Evolutionary conservation across 495 filamentous ascomycete genomes (phyloP).

Genomic region (Haplographium delicatum): DNA sequence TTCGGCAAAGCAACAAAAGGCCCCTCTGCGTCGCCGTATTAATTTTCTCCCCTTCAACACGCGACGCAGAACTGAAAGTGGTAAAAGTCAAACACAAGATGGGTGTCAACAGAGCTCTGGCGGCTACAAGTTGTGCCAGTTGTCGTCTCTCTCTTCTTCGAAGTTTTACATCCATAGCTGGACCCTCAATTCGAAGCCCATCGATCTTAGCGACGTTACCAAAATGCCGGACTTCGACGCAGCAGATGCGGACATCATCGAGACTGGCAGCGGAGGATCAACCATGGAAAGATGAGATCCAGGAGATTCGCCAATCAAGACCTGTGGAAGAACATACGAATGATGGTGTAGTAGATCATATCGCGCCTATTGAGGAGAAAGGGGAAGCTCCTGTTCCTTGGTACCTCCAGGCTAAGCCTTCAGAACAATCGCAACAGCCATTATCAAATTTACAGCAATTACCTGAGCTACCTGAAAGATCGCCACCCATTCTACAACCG

Average conservation of each 20-base stretch:
- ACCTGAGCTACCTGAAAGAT: conserved; percentile 66
- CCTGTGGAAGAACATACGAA: neutral
- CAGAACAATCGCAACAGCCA: conserved; percentile 32
- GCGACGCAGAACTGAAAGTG: neutral
- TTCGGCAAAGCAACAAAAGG: too few species aligned
- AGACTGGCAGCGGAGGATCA: conserved; percentile 1
- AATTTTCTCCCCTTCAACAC: neutral
- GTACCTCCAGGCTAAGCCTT: conserved; percentile 74
- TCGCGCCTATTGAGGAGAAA: conserved; percentile 1
- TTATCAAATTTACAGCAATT: conserved; percentile 59
- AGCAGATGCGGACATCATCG: conserved; percentile 7
- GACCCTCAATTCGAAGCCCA: conserved; percentile 3
- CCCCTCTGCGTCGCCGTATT: too few species aligned
- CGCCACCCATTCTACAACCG: conserved; percentile 66
- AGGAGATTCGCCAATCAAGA: neutral
- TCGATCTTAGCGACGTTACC: neutral
- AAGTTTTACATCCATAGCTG: conserved; percentile 18
- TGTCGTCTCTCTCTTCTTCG: conserved; percentile 20
- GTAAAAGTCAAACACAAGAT: conserved; percentile 3
- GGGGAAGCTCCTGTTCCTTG: conserved; percentile 51
- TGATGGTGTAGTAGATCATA: too few species aligned
- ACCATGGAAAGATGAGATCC: neutral
- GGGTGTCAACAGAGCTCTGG: conserved; percentile 18
- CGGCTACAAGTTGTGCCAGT: conserved; percentile 16
- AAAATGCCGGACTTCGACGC: neutral